Evolutionary conservation across 495 filamentous ascomycete genomes (phyloP).

Genomic region (Hypoxylon rickii): DNA sequence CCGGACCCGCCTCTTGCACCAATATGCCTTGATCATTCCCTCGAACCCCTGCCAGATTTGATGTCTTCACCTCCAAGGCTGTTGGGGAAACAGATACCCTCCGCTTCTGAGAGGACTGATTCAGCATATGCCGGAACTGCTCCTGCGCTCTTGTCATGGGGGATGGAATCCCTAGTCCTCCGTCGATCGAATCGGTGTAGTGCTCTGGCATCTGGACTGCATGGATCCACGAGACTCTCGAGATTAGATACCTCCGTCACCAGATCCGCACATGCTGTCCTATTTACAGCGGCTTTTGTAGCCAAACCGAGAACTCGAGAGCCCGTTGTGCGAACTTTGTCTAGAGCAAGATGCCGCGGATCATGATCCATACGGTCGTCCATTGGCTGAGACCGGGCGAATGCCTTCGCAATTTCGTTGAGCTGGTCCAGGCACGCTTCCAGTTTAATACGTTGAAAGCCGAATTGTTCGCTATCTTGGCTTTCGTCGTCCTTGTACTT

Average conservation of each 20-base stretch:
- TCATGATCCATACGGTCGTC: conserved; percentile 15
- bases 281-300: conserved; percentile 20
- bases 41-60: neutral
- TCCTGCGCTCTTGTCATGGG: neutral
- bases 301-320: conserved; percentile 15
- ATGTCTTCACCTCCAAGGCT: neutral
- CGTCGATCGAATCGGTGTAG: conserved; percentile 27
- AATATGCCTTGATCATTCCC: neutral
- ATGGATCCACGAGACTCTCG: conserved; percentile 32
- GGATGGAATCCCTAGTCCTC: conserved; percentile 1
- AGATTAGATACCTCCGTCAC: conserved; percentile 31
- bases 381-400: conserved; percentile 8
- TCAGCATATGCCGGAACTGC: neutral
- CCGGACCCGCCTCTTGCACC: neutral
- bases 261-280: conserved; percentile 30
- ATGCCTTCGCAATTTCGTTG: conserved; percentile 25
- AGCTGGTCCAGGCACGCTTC: conserved; percentile 31
- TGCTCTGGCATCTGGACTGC: conserved; percentile 12
- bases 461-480: conserved; percentile 32
- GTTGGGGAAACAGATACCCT: neutral
- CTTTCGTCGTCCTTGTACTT: conserved; percentile 17
- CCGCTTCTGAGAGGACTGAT: neutral
- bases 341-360: conserved; percentile 27
- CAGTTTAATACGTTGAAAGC: conserved; percentile 31
- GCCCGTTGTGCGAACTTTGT: conserved; percentile 27